phyloP scores from a whole-genome alignment of 441 rosid species.

The Geranium incanum region DNA sequence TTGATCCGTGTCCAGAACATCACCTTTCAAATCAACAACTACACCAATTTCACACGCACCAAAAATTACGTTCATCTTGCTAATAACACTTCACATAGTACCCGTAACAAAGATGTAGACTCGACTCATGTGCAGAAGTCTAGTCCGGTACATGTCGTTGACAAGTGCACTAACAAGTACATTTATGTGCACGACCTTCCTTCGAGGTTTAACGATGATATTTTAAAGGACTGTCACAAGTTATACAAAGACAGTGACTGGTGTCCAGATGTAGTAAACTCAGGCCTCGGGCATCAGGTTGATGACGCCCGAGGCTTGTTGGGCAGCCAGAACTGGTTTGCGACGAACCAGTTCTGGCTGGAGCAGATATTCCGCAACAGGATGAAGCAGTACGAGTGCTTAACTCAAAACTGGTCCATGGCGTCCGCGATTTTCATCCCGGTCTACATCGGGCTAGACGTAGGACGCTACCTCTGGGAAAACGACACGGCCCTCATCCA shows the following conservation, averaged over 20 bases:
- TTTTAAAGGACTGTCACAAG: slow-evolving; percentile 45
- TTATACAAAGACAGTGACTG: slow-evolving; percentile 36
- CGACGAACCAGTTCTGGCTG: slow-evolving; percentile 61
- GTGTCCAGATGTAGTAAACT: slow-evolving; percentile 48
- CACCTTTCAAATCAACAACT: too few species aligned
- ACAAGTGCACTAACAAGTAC: slow-evolving; percentile 41
- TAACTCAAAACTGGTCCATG: slow-evolving; percentile 50
- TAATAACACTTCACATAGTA: too few species aligned
- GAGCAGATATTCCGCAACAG: slow-evolving; percentile 71
- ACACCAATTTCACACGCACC: too few species aligned
- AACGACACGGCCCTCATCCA: slow-evolving; percentile 36
- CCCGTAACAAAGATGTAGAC: too few species aligned
- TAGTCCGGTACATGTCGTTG: not conserved
- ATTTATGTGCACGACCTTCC: slow-evolving; percentile 55
- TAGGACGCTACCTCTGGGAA: slow-evolving; percentile 63
- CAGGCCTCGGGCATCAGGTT: slow-evolving; percentile 49
- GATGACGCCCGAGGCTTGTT: slow-evolving; percentile 33
- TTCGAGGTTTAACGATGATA: slow-evolving; percentile 47
- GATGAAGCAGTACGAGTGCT: slow-evolving; percentile 65
- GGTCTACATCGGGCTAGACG: slow-evolving; percentile 67
- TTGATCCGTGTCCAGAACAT: too few species aligned
- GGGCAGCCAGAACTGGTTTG: slow-evolving; percentile 49
- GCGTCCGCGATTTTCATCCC: slow-evolving; percentile 75
- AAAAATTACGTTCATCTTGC: too few species aligned
- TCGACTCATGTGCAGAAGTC: too few species aligned